Evolutionary conservation across 2,329 filamentous ascomycete species (phyloP).

Genomic region (Penicillium sp.): DNA sequence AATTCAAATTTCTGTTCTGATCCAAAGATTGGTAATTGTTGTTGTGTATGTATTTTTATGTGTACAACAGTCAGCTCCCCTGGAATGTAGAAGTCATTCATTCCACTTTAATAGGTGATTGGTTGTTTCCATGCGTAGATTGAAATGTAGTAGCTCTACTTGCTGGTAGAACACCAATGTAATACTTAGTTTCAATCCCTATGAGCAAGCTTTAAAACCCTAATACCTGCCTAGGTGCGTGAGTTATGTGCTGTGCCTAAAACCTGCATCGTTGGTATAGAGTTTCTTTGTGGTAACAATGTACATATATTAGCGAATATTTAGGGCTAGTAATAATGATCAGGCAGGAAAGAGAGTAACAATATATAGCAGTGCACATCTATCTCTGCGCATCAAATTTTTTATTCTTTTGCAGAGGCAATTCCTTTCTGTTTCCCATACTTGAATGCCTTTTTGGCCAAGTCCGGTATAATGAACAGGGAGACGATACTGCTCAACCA

Average conservation of each 20-base stretch:
- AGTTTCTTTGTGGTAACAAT: background rate
- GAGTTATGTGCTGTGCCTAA: background rate
- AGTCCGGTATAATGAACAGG: slow-evolving; percentile 55
- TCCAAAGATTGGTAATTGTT: background rate
- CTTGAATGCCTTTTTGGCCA: slow-evolving; percentile 54
- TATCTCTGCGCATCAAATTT: background rate
- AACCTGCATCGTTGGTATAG: background rate
- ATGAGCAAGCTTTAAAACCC: background rate
- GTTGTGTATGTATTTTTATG: slow-evolving; percentile 8
- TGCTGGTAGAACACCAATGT: too few relatives aligned
- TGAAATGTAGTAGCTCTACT: too few relatives aligned
- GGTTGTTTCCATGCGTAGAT: background rate
- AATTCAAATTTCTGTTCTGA: background rate
- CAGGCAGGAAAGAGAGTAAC: background rate
- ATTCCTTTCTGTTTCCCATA: slow-evolving; percentile 56
- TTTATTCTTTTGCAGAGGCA: slow-evolving; percentile 15
- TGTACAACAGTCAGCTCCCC: slow-evolving; percentile 1
- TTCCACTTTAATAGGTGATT: background rate
- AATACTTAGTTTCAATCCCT: background rate
- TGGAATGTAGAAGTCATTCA: background rate
- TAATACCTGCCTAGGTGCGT: background rate
- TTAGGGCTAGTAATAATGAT: background rate
- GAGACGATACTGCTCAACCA: slow-evolving; percentile 54
- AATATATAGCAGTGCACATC: background rate
- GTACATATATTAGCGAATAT: background rate